A percentile compares a stretch with the other conserved stretches of the same genome.
Conservation (phyloP, 805 yeast genomes). For the Ogataea glucozyma region DNA sequence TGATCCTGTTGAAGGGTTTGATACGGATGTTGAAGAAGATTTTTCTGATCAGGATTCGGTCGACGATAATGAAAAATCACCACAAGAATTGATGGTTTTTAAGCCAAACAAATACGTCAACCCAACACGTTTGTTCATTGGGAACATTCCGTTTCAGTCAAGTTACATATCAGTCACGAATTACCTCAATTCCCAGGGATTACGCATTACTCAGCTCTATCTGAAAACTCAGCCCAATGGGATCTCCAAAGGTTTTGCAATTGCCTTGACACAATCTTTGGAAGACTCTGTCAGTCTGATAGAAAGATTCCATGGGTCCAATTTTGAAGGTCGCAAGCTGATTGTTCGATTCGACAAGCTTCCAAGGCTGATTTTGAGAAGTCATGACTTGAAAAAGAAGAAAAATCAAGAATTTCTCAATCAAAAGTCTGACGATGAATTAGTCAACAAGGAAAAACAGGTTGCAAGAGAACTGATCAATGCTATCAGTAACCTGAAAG, state of each 20-base stretch:
- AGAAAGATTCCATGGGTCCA: slow-evolving; percentile 47
- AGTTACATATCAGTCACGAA: slow-evolving; percentile 19
- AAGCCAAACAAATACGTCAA: slow-evolving; percentile 38
- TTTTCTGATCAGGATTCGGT: slow-evolving; percentile 8
- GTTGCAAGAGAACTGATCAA: slow-evolving; percentile 30
- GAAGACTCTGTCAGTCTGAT: slow-evolving; percentile 52
- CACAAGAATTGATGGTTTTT: slow-evolving; percentile 27
- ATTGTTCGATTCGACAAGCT: slow-evolving; percentile 62
- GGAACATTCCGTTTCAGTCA: slow-evolving; percentile 52
- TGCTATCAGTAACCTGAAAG: slow-evolving; percentile 23
- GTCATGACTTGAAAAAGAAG: slow-evolving; percentile 27
- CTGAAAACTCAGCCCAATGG: slow-evolving; percentile 44
- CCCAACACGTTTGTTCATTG: slow-evolving; percentile 49
- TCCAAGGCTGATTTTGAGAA: slow-evolving; percentile 40
- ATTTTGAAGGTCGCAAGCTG: slow-evolving; percentile 59
- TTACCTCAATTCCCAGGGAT: slow-evolving; percentile 17
- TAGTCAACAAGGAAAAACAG: slow-evolving; percentile 26
- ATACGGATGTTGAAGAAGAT: slow-evolving; percentile 6
- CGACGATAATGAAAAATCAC: slow-evolving; percentile 27
- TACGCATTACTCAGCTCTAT: slow-evolving; percentile 17
- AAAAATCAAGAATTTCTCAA: slow-evolving; percentile 16
- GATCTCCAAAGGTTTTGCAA: slow-evolving; percentile 60
- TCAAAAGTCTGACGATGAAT: slow-evolving; percentile 12
- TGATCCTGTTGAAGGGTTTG: neutral
- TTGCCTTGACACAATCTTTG: slow-evolving; percentile 51